Evolutionary conservation across 345 rosid genomes (phyloP), one percentile per base, ranked within the genome.

Genomic region (Pseudoturritis turrita): DNA sequence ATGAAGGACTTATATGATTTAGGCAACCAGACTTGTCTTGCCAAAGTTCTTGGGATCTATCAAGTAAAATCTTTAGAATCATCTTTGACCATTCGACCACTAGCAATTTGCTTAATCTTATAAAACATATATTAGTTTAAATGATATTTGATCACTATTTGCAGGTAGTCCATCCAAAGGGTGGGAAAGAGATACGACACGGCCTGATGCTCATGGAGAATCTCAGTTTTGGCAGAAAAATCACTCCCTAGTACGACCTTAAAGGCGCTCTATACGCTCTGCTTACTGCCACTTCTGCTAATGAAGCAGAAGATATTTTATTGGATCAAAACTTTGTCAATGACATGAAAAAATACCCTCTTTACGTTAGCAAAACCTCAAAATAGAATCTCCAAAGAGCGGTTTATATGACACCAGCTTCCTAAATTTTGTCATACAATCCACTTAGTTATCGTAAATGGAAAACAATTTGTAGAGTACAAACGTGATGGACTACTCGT

Each of bases 191-290:
- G 79, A 64, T 59, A n/a, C 78, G 87, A 25, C 91, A 86, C 53
- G 99, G 91, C 81, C 84, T 95, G 69, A 87, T 91, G 98, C 94
- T 95, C 59, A 95, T 95, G 96, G 99, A 95, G 87, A 95, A 95
- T 78, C 96, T 95, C 45, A 82, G 87, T 49, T 95, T 83, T 26
- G 85, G 90, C 31, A 77, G 89, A 56, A 88, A 82, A 58, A 77
- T 91, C 23, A 80, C 83, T 75, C 98, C 98, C 7, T 94, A 83
- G 62, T 95, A 95, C 36, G 99, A 95, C 78, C 93, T 95, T 21
- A 95, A 95, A 82, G 99, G 99, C 2, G 96, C 98, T 53, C 71
- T 91, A 2, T 92, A 89, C 22, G 96, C 86, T 49, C 90, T 97
- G 57, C 56, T 77, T 7, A 86, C 71, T 57, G 80, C 66, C 75